Evolutionary conservation across 495 filamentous ascomycete species (phyloP), one percentile per base, ranked within the genome.

Genomic region (Amorphotheca resinae): DNA sequence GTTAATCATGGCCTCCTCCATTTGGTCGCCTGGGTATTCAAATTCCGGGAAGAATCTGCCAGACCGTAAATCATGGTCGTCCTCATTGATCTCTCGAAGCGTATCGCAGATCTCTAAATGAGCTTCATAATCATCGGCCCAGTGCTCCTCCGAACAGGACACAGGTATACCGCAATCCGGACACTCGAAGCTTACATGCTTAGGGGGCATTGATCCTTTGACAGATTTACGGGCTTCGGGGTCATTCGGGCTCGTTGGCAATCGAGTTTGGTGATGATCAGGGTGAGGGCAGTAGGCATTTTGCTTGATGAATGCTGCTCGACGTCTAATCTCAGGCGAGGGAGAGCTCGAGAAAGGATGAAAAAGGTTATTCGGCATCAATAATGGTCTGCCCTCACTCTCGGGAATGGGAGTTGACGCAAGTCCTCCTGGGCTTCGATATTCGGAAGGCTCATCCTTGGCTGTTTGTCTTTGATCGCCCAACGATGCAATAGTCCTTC

Each of bases 161-260:
- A 93, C 76, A 1, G 91, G 91, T 17, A 96, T 79, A 15, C 91
- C 91, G 53, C 91, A 99, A 64, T 96, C 91, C 8, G 88, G 87
- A 52, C 91, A 99, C 64, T 95, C 93, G 59, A 89, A 93, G 41
- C 79, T 72, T 45, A 94, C 83, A 61, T 91, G 86, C 7, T 73
- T 73, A 3, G 87, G 80, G 2, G 84, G 69, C 30, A 69, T 54
- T 34, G 42, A 63, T 23, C 65, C 71, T n/a, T 66, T 62, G n/a
- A 50, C 56, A 25, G 61, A 50, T 34, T 58, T 55, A 15, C 72
- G 64, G 32, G 64, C 61, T 61, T 81, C 77, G 9, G 76, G 69
- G 45, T 82, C 78, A 41, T 73, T 64, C 2, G 79, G 76, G 4
- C 66, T 73, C 41, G 62, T 62, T 3, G 79, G 65, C 9, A 69